Percentiles rank a stretch among this genome's conserved stretches.
phyloP scores from a whole-genome alignment of 257 asterid species.

The Rehmannia glutinosa region DNA sequence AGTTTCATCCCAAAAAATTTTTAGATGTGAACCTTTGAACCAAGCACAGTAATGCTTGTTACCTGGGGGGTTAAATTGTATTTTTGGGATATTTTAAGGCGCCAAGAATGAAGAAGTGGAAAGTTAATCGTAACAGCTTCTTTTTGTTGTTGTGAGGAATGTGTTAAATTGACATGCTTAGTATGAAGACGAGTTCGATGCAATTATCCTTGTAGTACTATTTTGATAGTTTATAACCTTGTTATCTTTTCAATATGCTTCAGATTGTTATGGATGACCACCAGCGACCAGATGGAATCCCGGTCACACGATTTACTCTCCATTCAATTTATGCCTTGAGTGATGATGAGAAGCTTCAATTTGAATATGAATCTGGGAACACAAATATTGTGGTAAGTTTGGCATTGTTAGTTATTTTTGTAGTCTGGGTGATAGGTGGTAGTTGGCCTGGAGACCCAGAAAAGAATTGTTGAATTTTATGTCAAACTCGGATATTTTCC shows the following conservation, averaged over 20 bases:
- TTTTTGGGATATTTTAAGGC: neutral
- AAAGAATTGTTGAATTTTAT: too few relatives aligned
- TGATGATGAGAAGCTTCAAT: conserved; percentile 92
- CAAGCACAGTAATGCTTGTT: neutral
- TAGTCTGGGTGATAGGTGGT: too few relatives aligned
- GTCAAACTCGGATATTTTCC: neutral
- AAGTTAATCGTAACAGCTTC: neutral
- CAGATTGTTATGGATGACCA: conserved; percentile 99
- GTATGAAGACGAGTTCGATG: neutral
- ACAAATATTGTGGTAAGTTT: conserved; percentile 71
- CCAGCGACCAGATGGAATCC: conserved; percentile 92
- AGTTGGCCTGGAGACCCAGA: too few relatives aligned
- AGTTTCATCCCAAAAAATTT: neutral
- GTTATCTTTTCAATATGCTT: conserved; percentile 23
- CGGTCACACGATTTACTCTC: conserved; percentile 84
- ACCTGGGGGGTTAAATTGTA: neutral
- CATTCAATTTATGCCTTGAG: conserved; percentile 78
- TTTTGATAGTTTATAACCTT: neutral
- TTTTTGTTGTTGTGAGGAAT: neutral
- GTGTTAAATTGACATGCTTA: neutral
- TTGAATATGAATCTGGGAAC: conserved; percentile 97
- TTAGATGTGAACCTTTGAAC: neutral
- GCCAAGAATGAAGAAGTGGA: neutral
- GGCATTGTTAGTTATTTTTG: neutral
- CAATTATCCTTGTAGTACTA: neutral